Percentiles rank a stretch among this genome's conserved stretches.
Evolutionary conservation across 2,329 filamentous ascomycete genomes (phyloP).

Genomic region (Colletotrichum siamense): DNA sequence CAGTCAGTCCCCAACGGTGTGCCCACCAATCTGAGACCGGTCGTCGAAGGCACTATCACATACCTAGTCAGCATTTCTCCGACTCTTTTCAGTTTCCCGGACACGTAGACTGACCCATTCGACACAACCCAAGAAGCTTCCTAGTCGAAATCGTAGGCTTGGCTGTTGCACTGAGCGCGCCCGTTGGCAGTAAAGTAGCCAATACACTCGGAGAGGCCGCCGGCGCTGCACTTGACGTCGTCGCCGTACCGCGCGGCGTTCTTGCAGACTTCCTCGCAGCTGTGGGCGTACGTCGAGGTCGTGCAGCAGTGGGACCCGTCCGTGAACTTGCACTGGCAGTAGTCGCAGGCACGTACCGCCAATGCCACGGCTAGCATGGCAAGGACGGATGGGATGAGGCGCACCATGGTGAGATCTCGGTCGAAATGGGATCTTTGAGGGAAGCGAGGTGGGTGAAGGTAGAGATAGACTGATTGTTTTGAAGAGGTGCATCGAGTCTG

Average conservation of each 20-base stretch:
- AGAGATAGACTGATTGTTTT: background rate
- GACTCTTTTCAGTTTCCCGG: rapidly evolving
- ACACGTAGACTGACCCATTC: background rate
- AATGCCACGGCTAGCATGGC: background rate
- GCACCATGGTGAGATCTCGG: rapidly evolving
- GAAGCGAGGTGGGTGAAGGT: background rate
- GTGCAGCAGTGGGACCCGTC: background rate
- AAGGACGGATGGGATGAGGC: background rate
- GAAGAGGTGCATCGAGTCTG: too few species aligned
- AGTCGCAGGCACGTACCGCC: background rate
- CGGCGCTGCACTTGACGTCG: background rate
- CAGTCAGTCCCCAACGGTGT: too few species aligned
- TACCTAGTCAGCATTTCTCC: background rate
- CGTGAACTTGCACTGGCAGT: background rate
- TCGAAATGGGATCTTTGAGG: background rate
- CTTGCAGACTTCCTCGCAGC: background rate
- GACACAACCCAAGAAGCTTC: too few species aligned
- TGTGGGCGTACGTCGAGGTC: background rate
- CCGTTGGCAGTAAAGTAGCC: background rate
- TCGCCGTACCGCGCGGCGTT: background rate
- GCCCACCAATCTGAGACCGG: too few species aligned
- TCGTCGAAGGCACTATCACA: background rate
- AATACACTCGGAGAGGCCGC: background rate
- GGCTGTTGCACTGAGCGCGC: background rate
- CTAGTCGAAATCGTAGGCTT: background rate